Base-by-base conservation (phyloP, 805 yeast genomes). In the Ogataea ganodermae region DNA sequence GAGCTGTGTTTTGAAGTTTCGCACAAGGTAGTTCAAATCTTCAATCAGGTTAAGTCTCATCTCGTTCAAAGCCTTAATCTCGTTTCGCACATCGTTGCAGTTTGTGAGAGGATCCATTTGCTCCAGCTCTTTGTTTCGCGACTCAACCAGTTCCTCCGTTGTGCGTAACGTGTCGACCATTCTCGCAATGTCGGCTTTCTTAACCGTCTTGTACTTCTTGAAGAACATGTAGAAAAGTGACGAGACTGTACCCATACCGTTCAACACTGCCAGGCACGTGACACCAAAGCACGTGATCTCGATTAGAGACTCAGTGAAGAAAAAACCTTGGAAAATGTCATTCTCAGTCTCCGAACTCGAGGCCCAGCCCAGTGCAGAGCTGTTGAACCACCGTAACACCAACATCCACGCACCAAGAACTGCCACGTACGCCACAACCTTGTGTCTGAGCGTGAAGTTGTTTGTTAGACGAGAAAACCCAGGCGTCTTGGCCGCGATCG, bases 241-340 rank as follows among this genome's bases (percentile, higher is more conserved):
- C 35, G 79, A 70, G 12, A 74, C 62, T 6, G 79, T 73, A 1
- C 82, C 83, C 35, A 78, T 69, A 2, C 83, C 83, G 9, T 79
- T 76, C 16, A 79, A 61, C 1, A 75, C 52, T 0, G 81, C 78
- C 44, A 79, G 67, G 42, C 75, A 69, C n/a, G 78, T 67, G 24
- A 79, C 72, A 0, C 84, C 84, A 22, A 75, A 65, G 36, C 78
- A 58, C 3, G 75, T 69, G 24, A 79, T 56, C 53, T 77, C 75
- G 51, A 71, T 73, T 36, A 78, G 66, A 44, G 77, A 74, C 16
- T 63, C 61, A 16, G 56, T 57, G 26, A 51, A 44, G 17, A 59
- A 51, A 2, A 28, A 24, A 7, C 42, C 42, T 16, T 38, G 40
- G n/a, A 36, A 24, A 22, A n/a, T 10, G 27, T 21, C 27, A 6